These are phyloP conservation scores for Rhododendron simsii DNA, from an alignment of 148 eudicot species.

Conservation along the genomic window DNA sequence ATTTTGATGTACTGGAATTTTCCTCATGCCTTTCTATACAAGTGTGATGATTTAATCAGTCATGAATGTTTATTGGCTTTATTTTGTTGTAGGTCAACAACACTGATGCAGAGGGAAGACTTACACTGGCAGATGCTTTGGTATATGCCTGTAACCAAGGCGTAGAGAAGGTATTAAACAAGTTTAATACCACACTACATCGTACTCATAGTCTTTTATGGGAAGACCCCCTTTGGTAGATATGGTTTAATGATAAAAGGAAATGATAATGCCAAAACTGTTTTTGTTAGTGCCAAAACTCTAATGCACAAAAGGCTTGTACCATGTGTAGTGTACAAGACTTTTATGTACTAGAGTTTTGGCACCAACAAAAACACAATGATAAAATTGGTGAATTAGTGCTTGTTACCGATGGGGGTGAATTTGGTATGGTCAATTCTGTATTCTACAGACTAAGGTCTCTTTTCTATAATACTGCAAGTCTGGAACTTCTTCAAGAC, in stretches of 20 bases:
- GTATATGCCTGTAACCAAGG: slow-evolving; percentile 98
- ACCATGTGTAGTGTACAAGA: no score
- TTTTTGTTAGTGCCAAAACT: no score
- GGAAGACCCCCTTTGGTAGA: neutral
- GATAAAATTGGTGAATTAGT: neutral
- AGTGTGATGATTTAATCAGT: neutral
- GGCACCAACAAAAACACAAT: neutral
- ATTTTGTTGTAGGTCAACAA: slow-evolving; percentile 69
- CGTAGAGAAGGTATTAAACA: slow-evolving; percentile 76
- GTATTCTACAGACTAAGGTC: neutral
- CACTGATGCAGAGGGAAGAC: slow-evolving; percentile 99
- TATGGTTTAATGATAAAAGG: neutral
- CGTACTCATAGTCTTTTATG: neutral
- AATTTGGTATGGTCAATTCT: neutral
- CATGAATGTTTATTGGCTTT: neutral
- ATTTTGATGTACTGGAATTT: neutral
- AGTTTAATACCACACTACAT: neutral
- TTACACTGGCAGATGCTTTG: slow-evolving; percentile 99
- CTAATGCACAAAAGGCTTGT: no score
- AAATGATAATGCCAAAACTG: no score
- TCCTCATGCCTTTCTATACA: neutral
- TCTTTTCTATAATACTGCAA: neutral
- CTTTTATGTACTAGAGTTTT: no score
- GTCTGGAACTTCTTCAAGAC: neutral
- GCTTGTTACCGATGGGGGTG: neutral